Evolutionary conservation across 176 grass and related monocot species (phyloP).

Genomic region (Zizania latifolia): DNA sequence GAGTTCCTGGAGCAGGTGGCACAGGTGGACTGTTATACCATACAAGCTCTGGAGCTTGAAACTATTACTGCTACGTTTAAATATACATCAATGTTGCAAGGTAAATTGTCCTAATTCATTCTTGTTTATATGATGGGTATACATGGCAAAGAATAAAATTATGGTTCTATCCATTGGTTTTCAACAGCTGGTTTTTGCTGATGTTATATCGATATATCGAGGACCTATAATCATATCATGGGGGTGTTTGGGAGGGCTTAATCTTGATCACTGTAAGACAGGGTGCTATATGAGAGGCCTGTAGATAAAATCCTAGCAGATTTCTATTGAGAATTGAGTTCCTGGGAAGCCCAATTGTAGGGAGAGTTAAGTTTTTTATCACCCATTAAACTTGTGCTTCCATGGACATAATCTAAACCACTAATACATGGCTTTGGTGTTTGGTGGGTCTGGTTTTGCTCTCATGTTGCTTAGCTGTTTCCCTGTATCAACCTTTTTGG

Average conservation of each 20-base stretch:
- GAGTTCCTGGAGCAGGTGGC: slow-evolving; percentile 47
- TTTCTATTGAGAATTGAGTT: not conserved
- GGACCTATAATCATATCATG: not conserved
- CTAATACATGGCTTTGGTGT: not conserved
- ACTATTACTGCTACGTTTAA: slow-evolving; percentile 58
- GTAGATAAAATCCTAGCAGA: not conserved
- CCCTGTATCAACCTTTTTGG: not conserved
- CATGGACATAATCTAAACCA: too few species aligned
- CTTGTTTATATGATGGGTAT: not conserved
- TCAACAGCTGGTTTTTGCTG: not conserved
- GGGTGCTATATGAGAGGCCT: too few species aligned
- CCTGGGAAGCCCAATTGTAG: not conserved
- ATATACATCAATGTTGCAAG: slow-evolving; percentile 91
- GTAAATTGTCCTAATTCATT: slow-evolving; percentile 38
- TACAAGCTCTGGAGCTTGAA: slow-evolving; percentile 81
- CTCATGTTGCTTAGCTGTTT: not conserved
- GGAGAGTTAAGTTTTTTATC: too few species aligned
- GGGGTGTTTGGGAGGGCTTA: not conserved
- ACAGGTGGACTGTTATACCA: slow-evolving; percentile 91
- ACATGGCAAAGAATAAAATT: not conserved
- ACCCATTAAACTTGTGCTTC: too few species aligned
- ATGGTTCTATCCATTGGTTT: slow-evolving; percentile 8
- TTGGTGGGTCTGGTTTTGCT: not conserved
- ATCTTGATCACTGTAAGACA: not conserved
- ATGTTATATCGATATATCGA: not conserved